Evolutionary conservation across 148 eudicot species (phyloP), one percentile per base, ranked within the genome.

Genomic region (Hydrangea macrophylla): DNA sequence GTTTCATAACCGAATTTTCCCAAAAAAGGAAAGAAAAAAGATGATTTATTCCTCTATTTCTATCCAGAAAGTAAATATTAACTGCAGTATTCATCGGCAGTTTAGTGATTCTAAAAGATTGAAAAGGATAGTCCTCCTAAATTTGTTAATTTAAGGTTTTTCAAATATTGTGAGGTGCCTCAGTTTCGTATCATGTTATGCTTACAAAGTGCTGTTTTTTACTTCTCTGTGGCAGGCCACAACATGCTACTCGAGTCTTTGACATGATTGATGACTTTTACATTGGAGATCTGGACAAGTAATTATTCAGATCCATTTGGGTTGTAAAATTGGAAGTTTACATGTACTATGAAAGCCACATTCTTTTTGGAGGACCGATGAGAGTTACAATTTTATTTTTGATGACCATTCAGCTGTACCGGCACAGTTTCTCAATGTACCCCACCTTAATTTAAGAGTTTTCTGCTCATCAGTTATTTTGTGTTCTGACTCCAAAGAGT

Each of bases 241-340:
- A 90, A 61, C 98, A 90, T 82, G 96, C 92, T 26, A 88, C 92
- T 1, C 83, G 96, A 72, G 92, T 85, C 32, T 93, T 93, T 70
- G 95, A 90, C 76, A 79, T 93, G 82, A 85, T 90, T 57, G 96
- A 88, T 15, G 96, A 90, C 76, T 90, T 93, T 62, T 86, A 78
- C 73, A 73, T 93, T 71, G 96, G 98, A 61, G 85, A 88, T 20
- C 75, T 93, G 76, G 76, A 80, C 73, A 82, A 86, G 62, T 80
- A 74, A 53, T 53, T 58, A 45, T 31, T 42, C 20, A 15, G 42
- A 61, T 27, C 23, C 23, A 56, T n/a, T 60, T 53, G 31, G 50
- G 56, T 32, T 60, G 51, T 72, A 23, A n/a, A n/a, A n/a, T n/a
- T n/a, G n/a, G n/a, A n/a, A n/a, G n/a, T n/a, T n/a, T n/a, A n/a